Percentiles rank a stretch among this genome's conserved stretches.
These are phyloP conservation scores for Obelidium mucronatum DNA, from an alignment of 192 early-diverging fungal genomes.

Conservation along the genomic window DNA sequence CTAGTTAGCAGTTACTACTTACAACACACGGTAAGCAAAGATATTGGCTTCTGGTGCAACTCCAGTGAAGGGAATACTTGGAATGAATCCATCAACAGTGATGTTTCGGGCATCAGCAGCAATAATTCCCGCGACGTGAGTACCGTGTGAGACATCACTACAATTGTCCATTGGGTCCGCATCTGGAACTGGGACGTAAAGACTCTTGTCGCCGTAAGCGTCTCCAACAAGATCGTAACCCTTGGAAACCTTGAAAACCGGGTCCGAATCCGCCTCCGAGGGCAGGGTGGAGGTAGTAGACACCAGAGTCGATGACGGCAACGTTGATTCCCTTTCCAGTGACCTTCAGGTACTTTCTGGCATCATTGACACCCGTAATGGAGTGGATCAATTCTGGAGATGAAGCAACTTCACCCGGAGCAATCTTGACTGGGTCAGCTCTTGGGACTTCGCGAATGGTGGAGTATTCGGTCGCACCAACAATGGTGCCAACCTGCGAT, in stretches of 20 bases:
- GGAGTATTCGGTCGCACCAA: slow-evolving; percentile 5
- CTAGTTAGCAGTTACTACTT: neutral
- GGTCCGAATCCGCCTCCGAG: slow-evolving; percentile 54
- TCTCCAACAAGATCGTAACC: slow-evolving; percentile 58
- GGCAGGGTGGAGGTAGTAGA: slow-evolving; percentile 61
- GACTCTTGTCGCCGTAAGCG: slow-evolving; percentile 30
- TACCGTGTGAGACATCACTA: slow-evolving; percentile 52
- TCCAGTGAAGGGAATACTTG: slow-evolving; percentile 53
- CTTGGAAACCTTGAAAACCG: slow-evolving; percentile 44
- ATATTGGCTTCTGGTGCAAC: slow-evolving; percentile 84
- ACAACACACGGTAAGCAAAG: slow-evolving; percentile 76
- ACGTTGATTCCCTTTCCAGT: slow-evolving; percentile 60
- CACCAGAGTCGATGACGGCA: slow-evolving; percentile 59
- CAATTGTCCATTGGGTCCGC: slow-evolving; percentile 58
- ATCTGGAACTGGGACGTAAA: slow-evolving; percentile 35
- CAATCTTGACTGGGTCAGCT: neutral
- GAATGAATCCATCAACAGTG: neutral
- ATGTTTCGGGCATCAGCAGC: slow-evolving; percentile 43
- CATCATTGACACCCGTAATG: slow-evolving; percentile 43
- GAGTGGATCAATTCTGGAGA: neutral
- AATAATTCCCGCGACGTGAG: slow-evolving; percentile 61
- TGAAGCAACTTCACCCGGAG: neutral
- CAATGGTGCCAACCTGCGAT: slow-evolving; percentile 4
- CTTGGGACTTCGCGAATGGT: neutral
- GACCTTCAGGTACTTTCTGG: slow-evolving; percentile 33